Evolutionary conservation across 371 early-diverging fungal genomes (phyloP).

Genomic region (Mucor ambiguus): DNA sequence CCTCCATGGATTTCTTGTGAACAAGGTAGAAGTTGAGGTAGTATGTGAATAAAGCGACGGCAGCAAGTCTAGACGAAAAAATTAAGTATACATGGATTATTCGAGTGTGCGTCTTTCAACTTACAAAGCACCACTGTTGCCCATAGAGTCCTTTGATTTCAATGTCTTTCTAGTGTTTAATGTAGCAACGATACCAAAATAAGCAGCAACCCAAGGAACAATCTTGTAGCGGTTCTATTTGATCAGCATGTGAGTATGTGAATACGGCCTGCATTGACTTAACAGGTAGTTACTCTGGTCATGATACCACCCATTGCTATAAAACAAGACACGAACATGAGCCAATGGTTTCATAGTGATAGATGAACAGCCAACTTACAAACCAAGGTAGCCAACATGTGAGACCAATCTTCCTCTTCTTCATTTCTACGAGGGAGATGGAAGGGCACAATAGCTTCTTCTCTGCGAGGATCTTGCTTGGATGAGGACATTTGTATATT

Average conservation of each 20-base stretch:
- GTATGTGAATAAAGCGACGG: constrained; percentile 42
- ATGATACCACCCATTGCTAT: constrained; percentile 51
- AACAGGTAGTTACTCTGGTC: constrained; percentile 33
- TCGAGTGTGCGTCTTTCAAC: neutral
- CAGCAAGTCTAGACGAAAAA: constrained; percentile 31
- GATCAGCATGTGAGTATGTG: neutral
- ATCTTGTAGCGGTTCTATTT: constrained; percentile 39
- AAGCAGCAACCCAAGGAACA: constrained; percentile 49
- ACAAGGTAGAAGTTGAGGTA: constrained; percentile 46
- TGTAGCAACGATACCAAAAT: constrained; percentile 41
- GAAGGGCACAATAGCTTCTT: constrained; percentile 46
- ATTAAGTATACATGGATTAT: neutral
- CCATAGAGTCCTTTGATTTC: constrained; percentile 33
- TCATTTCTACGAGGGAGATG: constrained; percentile 37
- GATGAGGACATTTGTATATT: constrained; percentile 37
- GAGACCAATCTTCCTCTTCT: constrained; percentile 35
- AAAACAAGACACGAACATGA: neutral
- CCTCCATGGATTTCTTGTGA: constrained; percentile 29
- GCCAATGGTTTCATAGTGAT: neutral
- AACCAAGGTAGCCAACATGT: constrained; percentile 38
- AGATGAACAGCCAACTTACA: constrained; percentile 25
- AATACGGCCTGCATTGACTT: neutral
- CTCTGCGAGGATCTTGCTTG: constrained; percentile 46
- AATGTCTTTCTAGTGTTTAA: constrained; percentile 45
- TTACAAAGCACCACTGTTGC: constrained; percentile 46